A percentile compares a stretch with the other conserved stretches of the same genome.
Evolutionary conservation across 441 rosid species (phyloP).

Genomic region (Mallotus japonicus): DNA sequence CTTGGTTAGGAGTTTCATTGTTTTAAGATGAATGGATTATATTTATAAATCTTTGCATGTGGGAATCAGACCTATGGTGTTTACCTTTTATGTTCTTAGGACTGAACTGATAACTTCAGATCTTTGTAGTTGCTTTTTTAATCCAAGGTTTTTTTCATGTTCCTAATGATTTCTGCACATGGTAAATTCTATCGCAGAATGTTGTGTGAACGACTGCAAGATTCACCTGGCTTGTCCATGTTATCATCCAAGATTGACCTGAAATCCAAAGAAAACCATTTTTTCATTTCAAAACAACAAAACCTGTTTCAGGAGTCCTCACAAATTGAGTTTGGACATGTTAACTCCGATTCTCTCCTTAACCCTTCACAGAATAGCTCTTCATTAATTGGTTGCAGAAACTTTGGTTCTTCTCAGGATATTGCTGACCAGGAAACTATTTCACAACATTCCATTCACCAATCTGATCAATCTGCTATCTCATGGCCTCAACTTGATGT

Average conservation of each 20-base stretch:
- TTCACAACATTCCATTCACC: conserved; percentile 44
- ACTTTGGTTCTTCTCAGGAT: conserved; percentile 34
- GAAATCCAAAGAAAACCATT: conserved; percentile 34
- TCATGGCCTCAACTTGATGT: conserved; percentile 47
- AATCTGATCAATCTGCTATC: conserved; percentile 34
- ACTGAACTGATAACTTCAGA: background rate
- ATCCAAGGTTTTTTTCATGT: background rate
- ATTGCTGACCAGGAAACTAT: conserved; percentile 32
- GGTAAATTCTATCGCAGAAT: conserved; percentile 27
- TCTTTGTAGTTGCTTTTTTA: background rate
- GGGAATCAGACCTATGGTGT: background rate
- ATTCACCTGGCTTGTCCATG: conserved; percentile 31
- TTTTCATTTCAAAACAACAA: conserved; percentile 31
- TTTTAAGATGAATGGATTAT: background rate
- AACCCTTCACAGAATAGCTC: conserved; percentile 39
- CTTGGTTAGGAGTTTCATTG: background rate
- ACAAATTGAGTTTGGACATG: conserved; percentile 35
- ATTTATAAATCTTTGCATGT: background rate
- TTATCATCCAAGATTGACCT: conserved; percentile 26
- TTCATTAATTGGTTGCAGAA: conserved; percentile 27
- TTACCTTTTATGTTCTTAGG: background rate
- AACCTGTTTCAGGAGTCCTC: conserved; percentile 26
- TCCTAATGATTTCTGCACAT: background rate
- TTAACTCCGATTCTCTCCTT: conserved; percentile 38
- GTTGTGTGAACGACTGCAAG: conserved; percentile 29